These are phyloP conservation scores for Cercophora sp. DNA, from an alignment of 495 filamentous ascomycete genomes.

Conservation along the genomic window DNA sequence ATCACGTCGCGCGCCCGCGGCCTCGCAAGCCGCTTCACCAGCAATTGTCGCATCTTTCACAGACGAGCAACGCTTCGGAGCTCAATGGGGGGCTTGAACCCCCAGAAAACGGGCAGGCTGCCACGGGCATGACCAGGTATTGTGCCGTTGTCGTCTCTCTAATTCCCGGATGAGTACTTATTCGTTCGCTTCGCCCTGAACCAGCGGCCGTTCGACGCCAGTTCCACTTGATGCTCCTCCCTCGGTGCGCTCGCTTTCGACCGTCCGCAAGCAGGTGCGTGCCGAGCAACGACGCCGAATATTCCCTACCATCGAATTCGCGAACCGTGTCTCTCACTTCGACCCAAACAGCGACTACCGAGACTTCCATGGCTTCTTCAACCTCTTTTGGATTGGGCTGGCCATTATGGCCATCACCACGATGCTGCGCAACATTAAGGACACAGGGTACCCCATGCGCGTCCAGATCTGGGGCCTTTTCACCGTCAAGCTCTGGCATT, in stretches of 20 bases:
- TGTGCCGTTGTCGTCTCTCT: not conserved
- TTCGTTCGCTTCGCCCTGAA: no score
- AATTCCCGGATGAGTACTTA: no score
- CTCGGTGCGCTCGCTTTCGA: constrained; percentile 78
- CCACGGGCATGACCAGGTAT: constrained; percentile 39
- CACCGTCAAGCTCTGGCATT: constrained; percentile 79
- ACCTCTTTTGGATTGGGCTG: constrained; percentile 93
- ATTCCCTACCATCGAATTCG: constrained; percentile 94
- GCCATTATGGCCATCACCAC: constrained; percentile 96
- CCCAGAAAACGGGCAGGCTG: constrained; percentile 26
- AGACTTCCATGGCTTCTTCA: constrained; percentile 95
- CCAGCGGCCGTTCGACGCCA: constrained; percentile 83
- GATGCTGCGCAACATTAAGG: constrained; percentile 85
- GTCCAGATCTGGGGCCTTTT: constrained; percentile 84
- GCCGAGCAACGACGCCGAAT: constrained; percentile 76
- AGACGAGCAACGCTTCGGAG: constrained; percentile 33
- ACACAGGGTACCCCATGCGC: constrained; percentile 81
- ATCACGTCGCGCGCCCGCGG: constrained; percentile 39
- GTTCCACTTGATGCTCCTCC: constrained; percentile 87
- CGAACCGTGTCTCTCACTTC: constrained; percentile 92
- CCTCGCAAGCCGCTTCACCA: constrained; percentile 42
- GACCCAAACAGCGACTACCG: constrained; percentile 87
- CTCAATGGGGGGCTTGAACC: constrained; percentile 30
- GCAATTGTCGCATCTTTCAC: constrained; percentile 35
- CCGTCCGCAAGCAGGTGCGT: constrained; percentile 77